These are phyloP conservation scores for Aspergillus bridgeri DNA, from an alignment of 495 filamentous ascomycete genomes.

Conservation along the genomic window DNA sequence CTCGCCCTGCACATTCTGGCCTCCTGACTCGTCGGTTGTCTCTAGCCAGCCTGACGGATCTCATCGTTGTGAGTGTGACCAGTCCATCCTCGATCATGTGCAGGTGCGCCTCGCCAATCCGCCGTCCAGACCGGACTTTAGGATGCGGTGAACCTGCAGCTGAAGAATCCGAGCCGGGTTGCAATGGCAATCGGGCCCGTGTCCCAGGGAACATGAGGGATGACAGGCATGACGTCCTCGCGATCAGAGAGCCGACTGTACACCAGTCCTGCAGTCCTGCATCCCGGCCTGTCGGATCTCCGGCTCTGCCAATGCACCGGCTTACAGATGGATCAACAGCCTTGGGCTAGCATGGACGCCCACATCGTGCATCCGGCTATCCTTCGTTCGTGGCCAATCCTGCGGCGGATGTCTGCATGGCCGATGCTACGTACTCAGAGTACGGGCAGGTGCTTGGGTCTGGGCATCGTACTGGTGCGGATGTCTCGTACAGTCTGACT, in stretches of 20 bases:
- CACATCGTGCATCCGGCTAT: not conserved
- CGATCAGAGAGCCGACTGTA: too few relatives aligned
- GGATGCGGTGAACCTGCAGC: not conserved
- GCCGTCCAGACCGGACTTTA: not conserved
- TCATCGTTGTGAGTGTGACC: not conserved
- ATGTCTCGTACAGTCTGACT: too few relatives aligned
- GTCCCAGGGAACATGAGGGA: not conserved
- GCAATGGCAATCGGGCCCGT: not conserved
- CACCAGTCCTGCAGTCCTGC: too few relatives aligned
- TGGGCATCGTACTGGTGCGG: not conserved
- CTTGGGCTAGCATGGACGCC: not conserved
- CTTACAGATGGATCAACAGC: too few relatives aligned
- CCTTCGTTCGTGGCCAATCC: not conserved
- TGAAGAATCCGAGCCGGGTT: not conserved
- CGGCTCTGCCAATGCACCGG: not conserved
- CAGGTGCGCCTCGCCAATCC: not conserved
- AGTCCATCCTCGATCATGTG: not conserved
- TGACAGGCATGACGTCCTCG: too few relatives aligned
- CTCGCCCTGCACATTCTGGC: not conserved
- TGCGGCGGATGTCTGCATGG: not conserved
- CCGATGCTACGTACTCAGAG: not conserved
- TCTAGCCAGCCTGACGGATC: not conserved
- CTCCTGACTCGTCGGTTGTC: not conserved
- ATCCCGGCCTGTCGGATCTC: not conserved
- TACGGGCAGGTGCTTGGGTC: not conserved